These are phyloP conservation scores for Beauveria sp. DNA, from an alignment of 2,329 filamentous ascomycete genomes.

Conservation along the genomic window DNA sequence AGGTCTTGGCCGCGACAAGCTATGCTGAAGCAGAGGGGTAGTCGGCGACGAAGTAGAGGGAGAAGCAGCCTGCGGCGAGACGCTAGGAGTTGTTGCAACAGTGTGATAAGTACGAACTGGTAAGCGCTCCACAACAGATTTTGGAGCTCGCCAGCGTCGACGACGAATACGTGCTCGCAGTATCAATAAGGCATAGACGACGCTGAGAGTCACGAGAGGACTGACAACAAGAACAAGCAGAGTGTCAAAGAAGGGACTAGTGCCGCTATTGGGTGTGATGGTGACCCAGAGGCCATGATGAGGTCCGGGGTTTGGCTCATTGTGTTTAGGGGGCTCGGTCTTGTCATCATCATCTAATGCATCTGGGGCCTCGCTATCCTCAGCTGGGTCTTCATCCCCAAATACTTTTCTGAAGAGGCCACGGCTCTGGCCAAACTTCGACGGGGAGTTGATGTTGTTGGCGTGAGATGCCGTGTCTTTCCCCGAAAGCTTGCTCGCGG, in stretches of 20 bases:
- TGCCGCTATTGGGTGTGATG: slow-evolving; percentile 80
- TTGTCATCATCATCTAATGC: slow-evolving; percentile 18
- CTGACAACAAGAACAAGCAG: slow-evolving; percentile 94
- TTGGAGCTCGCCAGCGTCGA: slow-evolving; percentile 91
- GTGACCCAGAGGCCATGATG: slow-evolving; percentile 90
- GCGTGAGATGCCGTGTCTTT: neutral
- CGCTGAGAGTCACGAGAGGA: slow-evolving; percentile 81
- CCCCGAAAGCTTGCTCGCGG: slow-evolving; percentile 1
- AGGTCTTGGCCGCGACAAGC: slow-evolving; percentile 46
- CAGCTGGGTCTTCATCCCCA: slow-evolving; percentile 31
- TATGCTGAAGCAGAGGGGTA: slow-evolving; percentile 68
- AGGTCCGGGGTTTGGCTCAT: slow-evolving; percentile 21
- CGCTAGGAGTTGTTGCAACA: slow-evolving; percentile 52
- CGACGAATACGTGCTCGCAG: slow-evolving; percentile 82
- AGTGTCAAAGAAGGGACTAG: slow-evolving; percentile 91
- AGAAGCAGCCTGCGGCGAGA: slow-evolving; percentile 52
- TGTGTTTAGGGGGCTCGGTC: slow-evolving; percentile 12
- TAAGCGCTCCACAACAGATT: slow-evolving; percentile 89
- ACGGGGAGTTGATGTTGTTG: neutral
- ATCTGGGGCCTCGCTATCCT: slow-evolving; percentile 13
- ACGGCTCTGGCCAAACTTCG: slow-evolving; percentile 17
- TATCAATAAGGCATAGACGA: slow-evolving; percentile 84
- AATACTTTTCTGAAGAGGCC: slow-evolving; percentile 44
- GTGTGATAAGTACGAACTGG: slow-evolving; percentile 94
- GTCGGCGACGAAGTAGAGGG: slow-evolving; percentile 61